Evolutionary conservation across 2,329 filamentous ascomycete species (phyloP), one percentile per base, ranked within the genome.

Genomic region (Aspergillus pseudoglaucus): DNA sequence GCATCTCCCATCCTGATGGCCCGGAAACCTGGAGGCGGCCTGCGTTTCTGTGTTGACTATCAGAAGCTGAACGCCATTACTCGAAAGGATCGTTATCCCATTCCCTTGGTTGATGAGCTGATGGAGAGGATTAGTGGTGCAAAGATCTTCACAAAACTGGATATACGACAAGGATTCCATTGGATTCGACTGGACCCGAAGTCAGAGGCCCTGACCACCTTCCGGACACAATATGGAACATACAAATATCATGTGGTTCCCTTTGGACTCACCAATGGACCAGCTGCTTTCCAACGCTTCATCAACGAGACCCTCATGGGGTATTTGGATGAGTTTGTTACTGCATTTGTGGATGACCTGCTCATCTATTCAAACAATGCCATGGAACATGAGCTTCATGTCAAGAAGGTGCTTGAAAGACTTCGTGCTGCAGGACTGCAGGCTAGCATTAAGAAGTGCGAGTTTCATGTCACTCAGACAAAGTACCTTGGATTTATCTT

Each of bases 401-500:
- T 51, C 2, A 33, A 23, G 17, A 18, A n/a, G 27, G 43, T 51
- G 3, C 33, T 51, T 3, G 17, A 47, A 40, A 40, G 27, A 7
- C 52, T 65, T 9, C 12, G 44, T 5, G 25, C 56, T 42, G 43
- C 39, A 8, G 55, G 46, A 4, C 50, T 64, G 5, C 51, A 55
- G 23, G 17, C 55, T 18, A 50, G 56, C 22, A 48, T 53, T 14
- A 42, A 59, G 3, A 69, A 69, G 50, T 65, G 52, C 48, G 45
- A 61, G 35, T 68, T 67, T 47, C 47, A 62, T 45, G 49, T 52
- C 15, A 53, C 59, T 32, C 30, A 55, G 47, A 53, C 59, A 22
- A 53, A 62, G 40, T 69, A 60, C 46, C 51, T 70, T n/a, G 52
- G 59, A n/a, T 66, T 61, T 49, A 59, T 61, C 38, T 58, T 69